Percentiles rank a stretch among this genome's conserved stretches.
These are phyloP conservation scores for Haemoproteus tartakovskyi DNA, from an alignment of 169 alveolate species.

Conservation along the genomic window DNA sequence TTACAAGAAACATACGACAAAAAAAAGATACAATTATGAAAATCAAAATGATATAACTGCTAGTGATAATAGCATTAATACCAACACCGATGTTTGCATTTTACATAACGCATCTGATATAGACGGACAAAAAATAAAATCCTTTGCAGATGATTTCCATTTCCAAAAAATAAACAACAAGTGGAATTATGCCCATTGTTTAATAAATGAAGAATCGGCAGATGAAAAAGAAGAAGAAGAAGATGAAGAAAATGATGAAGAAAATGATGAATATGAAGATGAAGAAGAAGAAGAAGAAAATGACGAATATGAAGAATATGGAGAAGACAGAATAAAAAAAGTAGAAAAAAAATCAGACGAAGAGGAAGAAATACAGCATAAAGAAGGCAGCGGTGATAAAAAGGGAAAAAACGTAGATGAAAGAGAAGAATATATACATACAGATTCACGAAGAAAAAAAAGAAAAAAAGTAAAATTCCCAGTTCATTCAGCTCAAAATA, in stretches of 20 bases:
- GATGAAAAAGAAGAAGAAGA: background rate
- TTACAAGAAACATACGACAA: no score
- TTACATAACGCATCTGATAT: no score
- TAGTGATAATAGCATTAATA: no score
- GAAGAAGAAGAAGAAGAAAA: constrained; percentile 17
- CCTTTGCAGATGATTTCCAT: constrained; percentile 17
- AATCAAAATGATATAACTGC: no score
- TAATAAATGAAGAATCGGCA: constrained; percentile 10
- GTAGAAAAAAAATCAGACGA: constrained; percentile 12
- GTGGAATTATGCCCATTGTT: constrained; percentile 37
- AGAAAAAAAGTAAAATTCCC: constrained; percentile 41
- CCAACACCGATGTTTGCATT: no score
- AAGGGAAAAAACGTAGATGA: no score
- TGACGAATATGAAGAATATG: background rate
- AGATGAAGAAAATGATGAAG: constrained; percentile 11
- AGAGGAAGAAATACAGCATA: no score
- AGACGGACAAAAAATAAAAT: no score
- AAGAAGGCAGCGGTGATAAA: no score
- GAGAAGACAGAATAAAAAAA: background rate
- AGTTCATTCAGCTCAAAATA: constrained; percentile 29
- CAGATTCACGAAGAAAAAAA: constrained; percentile 25
- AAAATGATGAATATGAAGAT: no score
- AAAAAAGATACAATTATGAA: no score
- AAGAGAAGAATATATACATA: no score
- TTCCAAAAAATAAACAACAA: constrained; percentile 7